phyloP scores from a whole-genome alignment of 495 filamentous ascomycete genomes.

The Elasticomyces elasticus region DNA sequence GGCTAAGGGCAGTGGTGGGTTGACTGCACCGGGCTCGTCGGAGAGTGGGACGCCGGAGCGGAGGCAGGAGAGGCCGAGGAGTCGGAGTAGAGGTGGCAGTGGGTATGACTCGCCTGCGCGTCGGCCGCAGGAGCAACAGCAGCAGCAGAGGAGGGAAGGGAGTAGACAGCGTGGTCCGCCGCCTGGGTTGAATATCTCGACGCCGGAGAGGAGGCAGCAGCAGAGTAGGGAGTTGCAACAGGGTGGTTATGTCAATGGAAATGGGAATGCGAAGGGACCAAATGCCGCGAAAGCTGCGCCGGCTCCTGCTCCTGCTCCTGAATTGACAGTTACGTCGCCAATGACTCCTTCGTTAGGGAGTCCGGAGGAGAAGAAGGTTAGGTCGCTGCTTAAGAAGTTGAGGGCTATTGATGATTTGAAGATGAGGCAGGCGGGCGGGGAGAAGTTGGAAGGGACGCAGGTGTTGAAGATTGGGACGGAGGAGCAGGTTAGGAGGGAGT shows the following conservation, averaged over 20 bases:
- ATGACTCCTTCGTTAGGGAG: slow-evolving; percentile 36
- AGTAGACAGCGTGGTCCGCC: slow-evolving; percentile 16
- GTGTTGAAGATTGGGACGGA: slow-evolving; percentile 97
- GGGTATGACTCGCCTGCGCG: slow-evolving; percentile 11
- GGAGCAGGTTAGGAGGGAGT: slow-evolving; percentile 65
- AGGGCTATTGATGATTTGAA: slow-evolving; percentile 95
- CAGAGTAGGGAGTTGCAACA: not conserved
- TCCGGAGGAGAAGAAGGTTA: slow-evolving; percentile 77
- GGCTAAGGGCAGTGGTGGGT: slow-evolving; percentile 36
- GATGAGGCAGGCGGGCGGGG: slow-evolving; percentile 84
- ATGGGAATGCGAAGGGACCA: not conserved
- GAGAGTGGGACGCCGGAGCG: slow-evolving; percentile 51
- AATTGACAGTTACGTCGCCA: slow-evolving; percentile 39
- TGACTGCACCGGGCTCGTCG: slow-evolving; percentile 29
- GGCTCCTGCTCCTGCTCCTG: slow-evolving; percentile 26
- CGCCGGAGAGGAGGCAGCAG: not conserved
- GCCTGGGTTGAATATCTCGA: slow-evolving; percentile 8
- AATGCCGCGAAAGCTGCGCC: not conserved
- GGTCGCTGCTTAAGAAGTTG: slow-evolving; percentile 89
- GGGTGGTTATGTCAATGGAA: too few species aligned
- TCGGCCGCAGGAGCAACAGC: not conserved
- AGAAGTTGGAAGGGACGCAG: slow-evolving; percentile 96
- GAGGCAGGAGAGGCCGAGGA: slow-evolving; percentile 17
- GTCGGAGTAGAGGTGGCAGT: too few species aligned
- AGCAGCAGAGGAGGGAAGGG: slow-evolving; percentile 13